Evolutionary conservation across 2,329 filamentous ascomycete species (phyloP), one percentile per base, ranked within the genome.

Genomic region (Spiromastix sp.): DNA sequence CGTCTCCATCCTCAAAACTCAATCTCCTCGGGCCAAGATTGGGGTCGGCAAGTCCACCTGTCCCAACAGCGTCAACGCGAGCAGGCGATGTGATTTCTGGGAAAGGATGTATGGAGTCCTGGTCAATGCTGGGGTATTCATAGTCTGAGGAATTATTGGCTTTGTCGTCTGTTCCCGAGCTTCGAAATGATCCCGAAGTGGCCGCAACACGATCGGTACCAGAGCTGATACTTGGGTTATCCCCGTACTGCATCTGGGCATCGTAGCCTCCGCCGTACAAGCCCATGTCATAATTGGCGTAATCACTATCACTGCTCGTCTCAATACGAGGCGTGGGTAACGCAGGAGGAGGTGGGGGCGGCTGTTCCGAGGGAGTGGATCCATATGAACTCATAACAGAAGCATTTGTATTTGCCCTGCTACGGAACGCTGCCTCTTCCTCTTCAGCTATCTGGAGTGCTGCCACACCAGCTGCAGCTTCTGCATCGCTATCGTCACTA

Each of bases 1-100:
- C 91, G 47, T 95, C 91, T 2, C 85, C 89, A 54, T 94, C 85
- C 47, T 96, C 89, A 48, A 91, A 95, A 59, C 86, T 95, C 49
- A 86, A 68, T 41, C 85, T 75, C 45, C 86, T 64, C 28, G 56
- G 58, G 42, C 63, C 73, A 5, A 68, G 69, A 32, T 70, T 76
- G 2, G 87, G 86, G 39, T 83, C 74, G 42, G 86, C 78, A 18
- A 95, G 61, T 1, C 91, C 91, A 26, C 89, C 91, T n/a, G 86
- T 95, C 5, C 84, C 87, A 32, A 77, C 82, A 30, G 85, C 86
- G 57, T 96, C 89, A 33, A 94, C 81, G 36, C 82, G 74, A 4
- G 81, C 85, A 36, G 77, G 70, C 10, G 56, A 67, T 36, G 61
- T 64, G 45, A 74, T 68, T 7, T 70, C 53, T 26, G 64, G 66